phyloP scores from a whole-genome alignment of 306 rosid genomes.

The Prunus dulcis region DNA sequence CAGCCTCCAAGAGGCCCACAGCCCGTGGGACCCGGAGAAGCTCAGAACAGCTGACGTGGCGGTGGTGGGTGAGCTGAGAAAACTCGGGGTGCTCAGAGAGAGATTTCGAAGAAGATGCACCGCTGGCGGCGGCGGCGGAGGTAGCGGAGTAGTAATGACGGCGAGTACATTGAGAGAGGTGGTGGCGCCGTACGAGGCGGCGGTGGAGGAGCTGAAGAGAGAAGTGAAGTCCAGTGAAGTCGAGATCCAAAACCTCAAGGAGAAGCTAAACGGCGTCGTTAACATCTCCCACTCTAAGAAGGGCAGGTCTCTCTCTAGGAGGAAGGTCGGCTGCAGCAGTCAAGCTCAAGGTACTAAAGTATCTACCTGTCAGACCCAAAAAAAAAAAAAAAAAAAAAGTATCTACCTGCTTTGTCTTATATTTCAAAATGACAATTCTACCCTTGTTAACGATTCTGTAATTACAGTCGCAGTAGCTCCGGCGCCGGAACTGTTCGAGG shows the following conservation, averaged over 20 bases:
- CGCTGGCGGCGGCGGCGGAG: slow-evolving; percentile 17
- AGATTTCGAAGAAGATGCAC: slow-evolving; percentile 48
- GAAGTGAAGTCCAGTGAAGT: slow-evolving; percentile 73
- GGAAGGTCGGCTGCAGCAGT: slow-evolving; percentile 48
- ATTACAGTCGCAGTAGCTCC: slow-evolving; percentile 58
- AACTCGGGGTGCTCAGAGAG: slow-evolving; percentile 68
- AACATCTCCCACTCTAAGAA: slow-evolving; percentile 47
- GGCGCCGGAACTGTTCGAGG: slow-evolving; percentile 65
- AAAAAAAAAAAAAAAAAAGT: too few species aligned
- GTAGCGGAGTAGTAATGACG: slow-evolving; percentile 23
- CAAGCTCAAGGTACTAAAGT: slow-evolving; percentile 60
- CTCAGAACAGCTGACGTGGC: slow-evolving; percentile 80
- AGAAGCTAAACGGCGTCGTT: slow-evolving; percentile 63
- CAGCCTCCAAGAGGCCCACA: slow-evolving; percentile 77
- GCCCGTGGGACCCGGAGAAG: slow-evolving; percentile 87
- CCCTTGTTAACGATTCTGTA: background rate
- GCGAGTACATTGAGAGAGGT: slow-evolving; percentile 58
- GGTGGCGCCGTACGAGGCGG: slow-evolving; percentile 96
- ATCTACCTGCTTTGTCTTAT: background rate
- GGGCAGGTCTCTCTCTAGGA: slow-evolving; percentile 59
- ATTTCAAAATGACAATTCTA: background rate
- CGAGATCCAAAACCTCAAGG: slow-evolving; percentile 76
- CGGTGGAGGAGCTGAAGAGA: slow-evolving; percentile 79
- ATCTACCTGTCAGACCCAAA: background rate
- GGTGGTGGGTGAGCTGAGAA: slow-evolving; percentile 77